phyloP scores from a whole-genome alignment of 345 rosid genomes.

The Garcia nutans region DNA sequence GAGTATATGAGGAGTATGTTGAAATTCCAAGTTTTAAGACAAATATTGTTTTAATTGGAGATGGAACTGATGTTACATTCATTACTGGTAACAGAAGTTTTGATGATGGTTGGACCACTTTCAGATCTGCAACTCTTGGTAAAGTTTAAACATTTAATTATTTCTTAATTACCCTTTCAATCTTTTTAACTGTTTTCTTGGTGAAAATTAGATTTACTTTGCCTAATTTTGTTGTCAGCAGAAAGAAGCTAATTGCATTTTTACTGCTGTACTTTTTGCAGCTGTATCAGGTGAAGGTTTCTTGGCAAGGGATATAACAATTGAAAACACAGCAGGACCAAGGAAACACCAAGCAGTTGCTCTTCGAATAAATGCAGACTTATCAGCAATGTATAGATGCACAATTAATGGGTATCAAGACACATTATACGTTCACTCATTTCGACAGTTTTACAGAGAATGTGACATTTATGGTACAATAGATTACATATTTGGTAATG shows the following conservation, averaged over 20 bases:
- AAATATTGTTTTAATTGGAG: slow-evolving; percentile 72
- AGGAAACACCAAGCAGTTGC: slow-evolving; percentile 81
- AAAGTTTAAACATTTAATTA: not conserved
- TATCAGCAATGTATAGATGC: slow-evolving; percentile 61
- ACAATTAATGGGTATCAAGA: slow-evolving; percentile 65
- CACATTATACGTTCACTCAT: slow-evolving; percentile 64
- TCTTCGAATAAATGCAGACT: slow-evolving; percentile 64
- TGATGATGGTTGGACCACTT: slow-evolving; percentile 85
- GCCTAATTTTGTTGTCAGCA: no score
- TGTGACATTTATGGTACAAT: slow-evolving; percentile 72
- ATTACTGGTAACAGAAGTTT: slow-evolving; percentile 67
- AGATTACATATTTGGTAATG: slow-evolving; percentile 76
- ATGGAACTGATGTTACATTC: slow-evolving; percentile 60
- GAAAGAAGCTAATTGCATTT: not conserved
- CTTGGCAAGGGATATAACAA: slow-evolving; percentile 66
- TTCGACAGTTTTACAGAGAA: slow-evolving; percentile 76
- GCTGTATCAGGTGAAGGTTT: slow-evolving; percentile 82
- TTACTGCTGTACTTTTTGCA: slow-evolving; percentile 22
- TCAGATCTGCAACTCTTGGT: slow-evolving; percentile 95
- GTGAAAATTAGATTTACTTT: no score
- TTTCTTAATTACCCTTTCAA: not conserved
- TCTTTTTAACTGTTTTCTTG: no score
- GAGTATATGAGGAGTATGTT: slow-evolving; percentile 65
- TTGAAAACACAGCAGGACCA: slow-evolving; percentile 77
- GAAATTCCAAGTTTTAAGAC: slow-evolving; percentile 66